Evolutionary conservation across 2,329 filamentous ascomycete species (phyloP).

Genomic region (Dactylonectria macrodidyma): DNA sequence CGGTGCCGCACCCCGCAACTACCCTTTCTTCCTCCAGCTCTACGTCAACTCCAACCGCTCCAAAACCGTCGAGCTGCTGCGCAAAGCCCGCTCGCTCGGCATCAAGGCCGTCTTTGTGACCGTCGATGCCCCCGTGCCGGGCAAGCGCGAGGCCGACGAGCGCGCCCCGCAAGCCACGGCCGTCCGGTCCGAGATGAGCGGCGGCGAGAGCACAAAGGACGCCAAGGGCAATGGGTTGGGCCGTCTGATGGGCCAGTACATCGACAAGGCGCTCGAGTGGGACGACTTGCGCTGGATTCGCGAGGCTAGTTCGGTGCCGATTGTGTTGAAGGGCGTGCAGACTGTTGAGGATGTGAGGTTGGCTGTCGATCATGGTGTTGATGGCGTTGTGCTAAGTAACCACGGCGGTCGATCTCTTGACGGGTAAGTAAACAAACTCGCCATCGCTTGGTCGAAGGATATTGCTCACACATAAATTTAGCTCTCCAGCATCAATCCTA

Average conservation of each 20-base stretch:
- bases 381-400: conserved; percentile 71
- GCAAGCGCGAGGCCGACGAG: conserved; percentile 71
- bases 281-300: conserved; percentile 68
- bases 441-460: rapidly evolving
- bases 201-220: conserved; percentile 62
- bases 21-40: conserved; percentile 58
- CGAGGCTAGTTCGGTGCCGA: conserved; percentile 60
- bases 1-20: conserved; percentile 37
- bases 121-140: conserved; percentile 69
- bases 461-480: neutral
- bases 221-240: conserved; percentile 68
- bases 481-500: conserved; percentile 62
- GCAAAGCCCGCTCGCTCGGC: conserved; percentile 57
- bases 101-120: conserved; percentile 68
- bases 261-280: conserved; percentile 68
- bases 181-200: conserved; percentile 54
- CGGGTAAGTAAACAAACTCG: conserved; percentile 47
- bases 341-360: conserved; percentile 67
- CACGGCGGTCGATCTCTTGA: conserved; percentile 72
- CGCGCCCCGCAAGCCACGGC: conserved; percentile 63
- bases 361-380: conserved; percentile 64
- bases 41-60: conserved; percentile 67
- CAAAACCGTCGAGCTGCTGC: conserved; percentile 64
- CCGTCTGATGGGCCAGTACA: conserved; percentile 65
- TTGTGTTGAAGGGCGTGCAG: conserved; percentile 72